Evolutionary conservation across 257 asterid species (phyloP).

Genomic region (Euphrasia confusa): DNA sequence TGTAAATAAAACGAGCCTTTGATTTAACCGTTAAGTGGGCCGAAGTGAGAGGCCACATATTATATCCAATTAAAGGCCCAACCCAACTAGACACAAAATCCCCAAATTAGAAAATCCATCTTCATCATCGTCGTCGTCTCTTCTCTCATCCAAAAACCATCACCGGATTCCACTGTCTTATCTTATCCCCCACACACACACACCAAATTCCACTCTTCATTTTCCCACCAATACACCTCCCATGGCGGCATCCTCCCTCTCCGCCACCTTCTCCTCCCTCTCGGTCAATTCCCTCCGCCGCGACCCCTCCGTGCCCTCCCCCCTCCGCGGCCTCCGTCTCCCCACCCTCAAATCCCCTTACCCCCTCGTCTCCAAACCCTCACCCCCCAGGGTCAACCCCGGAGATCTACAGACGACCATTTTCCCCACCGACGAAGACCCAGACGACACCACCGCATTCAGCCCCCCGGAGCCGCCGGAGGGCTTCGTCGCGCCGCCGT

Average conservation of each 20-base stretch:
- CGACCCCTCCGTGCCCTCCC: neutral
- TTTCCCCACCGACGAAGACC: slow-evolving; percentile 40
- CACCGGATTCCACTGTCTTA: slow-evolving; percentile 15
- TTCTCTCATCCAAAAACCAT: neutral
- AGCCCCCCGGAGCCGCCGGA: slow-evolving; percentile 67
- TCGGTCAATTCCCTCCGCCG: slow-evolving; percentile 37
- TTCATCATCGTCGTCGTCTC: no score
- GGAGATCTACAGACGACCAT: slow-evolving; percentile 39
- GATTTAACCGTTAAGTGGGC: no score
- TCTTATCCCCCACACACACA: slow-evolving; percentile 12
- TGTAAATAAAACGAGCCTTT: no score
- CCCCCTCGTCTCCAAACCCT: slow-evolving; percentile 29
- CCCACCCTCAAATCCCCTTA: slow-evolving; percentile 21
- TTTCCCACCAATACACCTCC: slow-evolving; percentile 10
- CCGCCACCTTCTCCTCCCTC: slow-evolving; percentile 55
- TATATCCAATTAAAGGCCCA: no score
- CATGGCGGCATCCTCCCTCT: slow-evolving; percentile 41
- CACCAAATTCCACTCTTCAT: slow-evolving; percentile 19
- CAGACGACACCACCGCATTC: slow-evolving; percentile 46
- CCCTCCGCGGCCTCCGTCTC: slow-evolving; percentile 24
- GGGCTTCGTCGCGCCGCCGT: slow-evolving; percentile 50
- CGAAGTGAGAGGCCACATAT: no score
- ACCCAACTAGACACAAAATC: no score
- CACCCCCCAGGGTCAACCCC: slow-evolving; percentile 32
- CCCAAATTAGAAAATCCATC: no score